Conservation (phyloP, 2,329 filamentous ascomycete species). For the Ophiosphaerella herpotricha region DNA sequence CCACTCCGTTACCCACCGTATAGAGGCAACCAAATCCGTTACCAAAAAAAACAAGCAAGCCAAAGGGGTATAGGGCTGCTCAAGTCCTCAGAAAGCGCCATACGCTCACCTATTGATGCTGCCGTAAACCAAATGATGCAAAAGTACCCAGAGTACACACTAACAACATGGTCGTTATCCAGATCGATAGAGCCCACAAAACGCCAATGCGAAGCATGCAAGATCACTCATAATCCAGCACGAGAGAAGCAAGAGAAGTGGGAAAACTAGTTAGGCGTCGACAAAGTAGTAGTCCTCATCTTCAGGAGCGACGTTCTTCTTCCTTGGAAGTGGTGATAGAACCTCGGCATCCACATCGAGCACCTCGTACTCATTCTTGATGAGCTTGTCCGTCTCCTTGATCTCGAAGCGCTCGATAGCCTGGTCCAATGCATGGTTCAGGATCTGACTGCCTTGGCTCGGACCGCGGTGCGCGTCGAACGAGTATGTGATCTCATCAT, state of each 20-base stretch:
- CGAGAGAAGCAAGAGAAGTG: conserved; percentile 4
- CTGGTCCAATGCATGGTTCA: conserved; percentile 60
- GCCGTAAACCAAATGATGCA: conserved; percentile 41
- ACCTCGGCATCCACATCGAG: conserved; percentile 50
- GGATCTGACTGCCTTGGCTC: conserved; percentile 60
- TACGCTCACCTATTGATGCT: conserved; percentile 49
- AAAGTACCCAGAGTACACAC: conserved; percentile 20
- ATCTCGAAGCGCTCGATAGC: conserved; percentile 65
- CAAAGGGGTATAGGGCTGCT: conserved; percentile 44
- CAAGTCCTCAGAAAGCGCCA: conserved; percentile 51
- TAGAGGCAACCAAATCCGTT: conserved; percentile 4
- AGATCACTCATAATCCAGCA: conserved; percentile 20
- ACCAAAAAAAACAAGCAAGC: conserved; percentile 29
- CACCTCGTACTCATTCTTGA: conserved; percentile 64
- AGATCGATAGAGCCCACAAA: conserved; percentile 22
- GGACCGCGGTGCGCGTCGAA: conserved; percentile 58
- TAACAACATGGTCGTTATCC: conserved; percentile 21
- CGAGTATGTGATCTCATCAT: conserved; percentile 58
- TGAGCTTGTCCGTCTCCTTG: conserved; percentile 63
- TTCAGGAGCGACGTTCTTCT: conserved; percentile 39
- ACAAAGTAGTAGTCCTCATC: conserved; percentile 51
- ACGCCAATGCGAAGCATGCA: conserved; percentile 30
- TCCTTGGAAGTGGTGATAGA: conserved; percentile 38
- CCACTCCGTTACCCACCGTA: conserved; percentile 9
- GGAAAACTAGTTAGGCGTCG: conserved; percentile 27